These are phyloP conservation scores for Fusarium sp. DNA, from an alignment of 2,329 filamentous ascomycete species.

Conservation along the genomic window DNA sequence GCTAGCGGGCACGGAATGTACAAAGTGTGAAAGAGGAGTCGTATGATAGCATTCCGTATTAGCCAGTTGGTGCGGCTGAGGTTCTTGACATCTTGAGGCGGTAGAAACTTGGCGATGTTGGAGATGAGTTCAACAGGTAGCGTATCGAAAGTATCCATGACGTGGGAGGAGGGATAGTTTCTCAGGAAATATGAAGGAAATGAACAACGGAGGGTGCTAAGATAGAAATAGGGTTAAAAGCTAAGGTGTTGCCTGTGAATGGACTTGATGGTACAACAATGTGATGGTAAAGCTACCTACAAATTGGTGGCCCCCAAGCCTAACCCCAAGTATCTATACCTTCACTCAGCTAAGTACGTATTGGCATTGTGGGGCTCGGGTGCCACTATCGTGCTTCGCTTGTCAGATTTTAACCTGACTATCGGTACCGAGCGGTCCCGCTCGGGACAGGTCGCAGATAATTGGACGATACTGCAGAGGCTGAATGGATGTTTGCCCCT, in stretches of 20 bases:
- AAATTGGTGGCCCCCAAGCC: accelerated
- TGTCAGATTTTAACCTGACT: neutral
- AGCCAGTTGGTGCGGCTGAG: neutral
- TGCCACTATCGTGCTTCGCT: neutral
- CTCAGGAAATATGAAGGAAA: neutral
- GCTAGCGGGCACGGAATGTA: neutral
- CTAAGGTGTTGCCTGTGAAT: neutral
- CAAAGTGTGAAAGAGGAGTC: neutral
- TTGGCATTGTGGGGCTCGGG: neutral
- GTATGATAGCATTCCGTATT: neutral
- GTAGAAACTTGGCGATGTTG: neutral
- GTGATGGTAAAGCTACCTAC: neutral
- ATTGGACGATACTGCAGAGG: neutral
- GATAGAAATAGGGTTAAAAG: neutral
- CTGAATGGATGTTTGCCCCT: neutral
- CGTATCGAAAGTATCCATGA: neutral
- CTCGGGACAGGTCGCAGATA: neutral
- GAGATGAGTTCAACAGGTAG: neutral
- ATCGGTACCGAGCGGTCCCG: neutral
- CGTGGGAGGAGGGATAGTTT: neutral
- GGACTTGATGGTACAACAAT: accelerated
- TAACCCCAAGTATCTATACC: accelerated
- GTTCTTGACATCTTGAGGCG: neutral
- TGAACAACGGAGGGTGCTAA: neutral
- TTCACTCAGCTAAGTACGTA: accelerated